Conservation (phyloP, 176 grass and related monocot species). For the Oryza rufipogon region DNA sequence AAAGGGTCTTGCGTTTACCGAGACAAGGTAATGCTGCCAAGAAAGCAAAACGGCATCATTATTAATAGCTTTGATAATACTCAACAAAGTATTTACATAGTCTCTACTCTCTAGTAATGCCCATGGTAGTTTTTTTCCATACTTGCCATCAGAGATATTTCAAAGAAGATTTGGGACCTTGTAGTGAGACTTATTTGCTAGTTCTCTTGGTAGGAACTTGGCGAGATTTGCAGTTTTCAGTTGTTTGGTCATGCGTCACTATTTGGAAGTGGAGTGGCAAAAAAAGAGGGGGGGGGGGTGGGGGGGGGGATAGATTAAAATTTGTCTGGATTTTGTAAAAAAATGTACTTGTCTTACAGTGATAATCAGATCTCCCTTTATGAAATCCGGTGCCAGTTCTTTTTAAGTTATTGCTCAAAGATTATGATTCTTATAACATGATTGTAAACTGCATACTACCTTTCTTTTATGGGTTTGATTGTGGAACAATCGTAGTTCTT, state of each 20-base stretch:
- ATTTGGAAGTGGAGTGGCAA: neutral
- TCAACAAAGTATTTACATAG: neutral
- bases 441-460: neutral
- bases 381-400: neutral
- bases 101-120: neutral
- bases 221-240: neutral
- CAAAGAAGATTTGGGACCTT: neutral
- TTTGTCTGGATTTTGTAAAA: neutral
- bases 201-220: neutral
- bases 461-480: slow-evolving; percentile 14
- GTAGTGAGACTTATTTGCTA: neutral
- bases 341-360: neutral
- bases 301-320: neutral
- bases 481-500: neutral
- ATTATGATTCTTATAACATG: neutral
- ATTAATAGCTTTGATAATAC: slow-evolving; percentile 7
- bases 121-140: neutral
- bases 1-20: slow-evolving; percentile 71
- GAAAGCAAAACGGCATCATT: neutral
- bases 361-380: slow-evolving; percentile 8
- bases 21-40: slow-evolving; percentile 50
- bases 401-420: slow-evolving; percentile 6
- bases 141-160: neutral
- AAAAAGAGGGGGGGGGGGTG: neutral
- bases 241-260: neutral